Evolutionary conservation across 495 filamentous ascomycete genomes (phyloP).

Genomic region (Corynascus novoguineensis): DNA sequence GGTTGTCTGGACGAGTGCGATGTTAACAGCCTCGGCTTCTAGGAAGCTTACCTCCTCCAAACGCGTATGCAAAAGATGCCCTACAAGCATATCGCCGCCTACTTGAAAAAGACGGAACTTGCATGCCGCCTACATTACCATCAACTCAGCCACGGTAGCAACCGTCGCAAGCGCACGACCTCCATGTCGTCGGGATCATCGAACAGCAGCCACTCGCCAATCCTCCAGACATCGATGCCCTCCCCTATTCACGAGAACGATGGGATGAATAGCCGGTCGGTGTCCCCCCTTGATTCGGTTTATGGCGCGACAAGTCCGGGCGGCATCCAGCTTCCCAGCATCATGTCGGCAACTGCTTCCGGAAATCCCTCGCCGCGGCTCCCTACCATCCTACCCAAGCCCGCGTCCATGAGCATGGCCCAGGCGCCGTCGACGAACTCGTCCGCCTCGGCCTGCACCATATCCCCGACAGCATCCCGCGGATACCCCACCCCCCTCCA

Average conservation of each 20-base stretch:
- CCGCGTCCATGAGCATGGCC: conserved; percentile 44
- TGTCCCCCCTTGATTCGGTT: conserved; percentile 35
- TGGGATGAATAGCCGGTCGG: conserved; percentile 27
- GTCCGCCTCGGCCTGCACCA: conserved; percentile 19
- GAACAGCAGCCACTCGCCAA: conserved; percentile 42
- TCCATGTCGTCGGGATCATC: conserved; percentile 56
- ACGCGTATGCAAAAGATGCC: conserved; percentile 81
- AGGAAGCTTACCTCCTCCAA: conserved; percentile 82
- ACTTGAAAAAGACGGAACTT: conserved; percentile 79
- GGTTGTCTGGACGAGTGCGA: neutral
- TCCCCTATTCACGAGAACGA: conserved; percentile 44
- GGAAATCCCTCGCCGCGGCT: conserved; percentile 40
- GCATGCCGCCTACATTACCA: conserved; percentile 82
- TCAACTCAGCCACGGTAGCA: conserved; percentile 75
- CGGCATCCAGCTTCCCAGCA: conserved; percentile 43
- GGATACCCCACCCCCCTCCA: conserved; percentile 33
- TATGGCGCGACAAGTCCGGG: conserved; percentile 36
- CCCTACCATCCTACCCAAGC: conserved; percentile 58
- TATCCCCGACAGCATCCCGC: conserved; percentile 32
- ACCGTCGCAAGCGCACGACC: conserved; percentile 61
- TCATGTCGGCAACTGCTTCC: conserved; percentile 30
- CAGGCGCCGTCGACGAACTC: conserved; percentile 23
- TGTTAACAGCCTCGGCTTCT: conserved; percentile 16
- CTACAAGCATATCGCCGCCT: conserved; percentile 80
- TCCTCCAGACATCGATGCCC: conserved; percentile 39